Base-by-base conservation (phyloP, 768 basidiomycete species). In the Pulveroboletus sp. region DNA sequence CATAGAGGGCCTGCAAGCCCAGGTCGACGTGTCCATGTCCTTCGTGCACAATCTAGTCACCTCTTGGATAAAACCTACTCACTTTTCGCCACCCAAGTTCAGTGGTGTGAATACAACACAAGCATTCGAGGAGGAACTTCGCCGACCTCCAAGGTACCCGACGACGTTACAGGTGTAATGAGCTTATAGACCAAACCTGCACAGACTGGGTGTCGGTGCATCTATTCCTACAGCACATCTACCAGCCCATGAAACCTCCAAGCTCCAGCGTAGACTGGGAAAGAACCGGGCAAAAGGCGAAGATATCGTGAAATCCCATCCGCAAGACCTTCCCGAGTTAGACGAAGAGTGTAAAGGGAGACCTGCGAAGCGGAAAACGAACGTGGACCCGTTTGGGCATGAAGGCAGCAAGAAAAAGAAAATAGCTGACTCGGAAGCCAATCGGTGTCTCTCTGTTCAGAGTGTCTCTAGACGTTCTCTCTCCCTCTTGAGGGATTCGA, bases 11-110 rank as follows among this genome's bases (percentile, higher is more conserved):
- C 72, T 91, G 36, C 89, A 90, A 65, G 87, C 88, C n/a, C 86
- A 86, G 69, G 82, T 90, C 46, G 85, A 91, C 66, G 70, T 87
- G 59, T 82, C 88, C 18, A 81, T 90, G 80, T 83, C 88, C 6
- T 80, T 83, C 66, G 81, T 84, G 2, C 79, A 89, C 55, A 75
- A 80, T 63, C 74, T 90, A 58, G 80, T 87, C 39, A 76, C 85
- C 18, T 86, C 89, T 47, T 91, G 89, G 89, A 73, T 91, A 57
- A 80, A 81, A 57, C 78, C 84, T 30, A 69, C 73, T 35, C 58
- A 63, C n/a, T 71, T 70, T 47, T 62, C 73, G 39, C 62, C 72
- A 26, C 68, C 62, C 50, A 69, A 61, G 54, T 67, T 71, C 18
- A 43, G 47, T 32, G 33, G 41, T 17, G 21, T 36, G 17, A 69